phyloP scores from a whole-genome alignment of 2,329 filamentous ascomycete species.

The Diplocarpon mali region DNA sequence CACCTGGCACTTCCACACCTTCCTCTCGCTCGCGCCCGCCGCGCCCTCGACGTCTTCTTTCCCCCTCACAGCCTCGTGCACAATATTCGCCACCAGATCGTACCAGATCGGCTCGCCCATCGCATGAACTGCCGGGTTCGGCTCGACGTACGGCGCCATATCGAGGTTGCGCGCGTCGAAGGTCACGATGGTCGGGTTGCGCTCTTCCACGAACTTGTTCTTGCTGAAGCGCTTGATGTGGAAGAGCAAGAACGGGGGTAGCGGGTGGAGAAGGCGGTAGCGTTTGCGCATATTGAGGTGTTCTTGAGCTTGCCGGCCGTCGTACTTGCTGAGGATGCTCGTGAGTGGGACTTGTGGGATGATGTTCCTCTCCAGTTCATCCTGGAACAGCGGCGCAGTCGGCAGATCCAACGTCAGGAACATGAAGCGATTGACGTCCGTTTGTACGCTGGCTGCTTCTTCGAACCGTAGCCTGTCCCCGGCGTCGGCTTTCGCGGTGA shows the following conservation, averaged over 20 bases:
- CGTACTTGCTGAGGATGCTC: constrained; percentile 81
- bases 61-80: constrained; percentile 68
- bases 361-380: constrained; percentile 88
- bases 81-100: constrained; percentile 92
- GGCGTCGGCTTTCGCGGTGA: constrained; percentile 81
- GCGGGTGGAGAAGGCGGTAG: constrained; percentile 78
- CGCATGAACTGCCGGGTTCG: constrained; percentile 60
- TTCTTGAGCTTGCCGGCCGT: constrained; percentile 78
- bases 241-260: constrained; percentile 84
- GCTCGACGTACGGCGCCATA: constrained; percentile 83
- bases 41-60: constrained; percentile 79
- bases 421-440: constrained; percentile 69
- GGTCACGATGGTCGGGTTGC: constrained; percentile 96
- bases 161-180: constrained; percentile 82
- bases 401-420: constrained; percentile 91
- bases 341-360: constrained; percentile 85
- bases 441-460: constrained; percentile 72
- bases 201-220: constrained; percentile 93
- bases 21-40: constrained; percentile 50
- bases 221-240: constrained; percentile 95
- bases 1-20: constrained; percentile 91
- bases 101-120: constrained; percentile 82
- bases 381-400: constrained; percentile 86
- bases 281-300: constrained; percentile 79
- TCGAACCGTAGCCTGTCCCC: constrained; percentile 86